Evolutionary conservation across 345 rosid genomes (phyloP).

Genomic region (Eucalyptus grandis): DNA sequence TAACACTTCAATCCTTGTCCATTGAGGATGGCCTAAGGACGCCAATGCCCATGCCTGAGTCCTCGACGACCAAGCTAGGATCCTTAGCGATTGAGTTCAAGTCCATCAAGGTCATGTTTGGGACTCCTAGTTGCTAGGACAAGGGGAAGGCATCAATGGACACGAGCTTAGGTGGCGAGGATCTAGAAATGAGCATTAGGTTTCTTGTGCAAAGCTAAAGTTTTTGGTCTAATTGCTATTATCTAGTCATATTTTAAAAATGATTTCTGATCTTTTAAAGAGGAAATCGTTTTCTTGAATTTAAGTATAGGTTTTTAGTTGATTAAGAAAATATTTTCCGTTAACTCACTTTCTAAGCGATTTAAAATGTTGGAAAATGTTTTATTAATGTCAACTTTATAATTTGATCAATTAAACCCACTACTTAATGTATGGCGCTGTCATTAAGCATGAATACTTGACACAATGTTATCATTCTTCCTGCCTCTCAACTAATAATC

Average conservation of each 20-base stretch:
- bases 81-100: too few species aligned
- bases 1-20: accelerated
- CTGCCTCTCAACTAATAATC: background rate
- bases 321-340: accelerated
- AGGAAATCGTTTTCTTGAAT: too few species aligned
- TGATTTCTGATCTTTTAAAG: too few species aligned
- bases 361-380: too few species aligned
- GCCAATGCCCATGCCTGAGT: accelerated
- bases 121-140: background rate
- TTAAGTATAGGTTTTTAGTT: accelerated
- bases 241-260: too few species aligned
- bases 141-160: accelerated
- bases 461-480: background rate
- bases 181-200: accelerated
- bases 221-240: too few species aligned
- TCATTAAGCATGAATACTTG: background rate
- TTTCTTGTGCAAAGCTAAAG: accelerated
- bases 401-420: background rate
- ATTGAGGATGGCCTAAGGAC: accelerated
- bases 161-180: background rate
- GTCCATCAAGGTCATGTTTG: background rate
- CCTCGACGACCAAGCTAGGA: background rate
- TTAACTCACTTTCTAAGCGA: too few species aligned
- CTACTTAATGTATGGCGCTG: background rate
- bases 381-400: background rate